These are phyloP conservation scores for Solanum bulbocastanum DNA, from an alignment of 257 asterid species.

Conservation along the genomic window DNA sequence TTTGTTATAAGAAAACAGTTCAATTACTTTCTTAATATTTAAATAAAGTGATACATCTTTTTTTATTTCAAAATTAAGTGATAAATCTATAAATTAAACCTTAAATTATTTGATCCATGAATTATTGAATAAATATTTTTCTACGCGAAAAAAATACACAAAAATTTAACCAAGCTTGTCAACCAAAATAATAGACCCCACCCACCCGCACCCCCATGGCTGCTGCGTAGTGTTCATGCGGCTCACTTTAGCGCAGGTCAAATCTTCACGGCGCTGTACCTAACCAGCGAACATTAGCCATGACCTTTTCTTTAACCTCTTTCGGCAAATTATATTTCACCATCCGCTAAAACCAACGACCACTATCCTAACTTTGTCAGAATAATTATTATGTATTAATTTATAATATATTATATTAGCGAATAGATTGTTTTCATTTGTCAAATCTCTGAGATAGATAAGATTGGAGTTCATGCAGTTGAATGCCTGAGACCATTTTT, in stretches of 20 bases:
- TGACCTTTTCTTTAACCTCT: not conserved
- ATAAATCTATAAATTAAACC: too few relatives aligned
- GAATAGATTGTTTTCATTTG: too few relatives aligned
- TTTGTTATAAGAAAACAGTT: not conserved
- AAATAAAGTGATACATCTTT: not conserved
- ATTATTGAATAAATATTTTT: too few relatives aligned
- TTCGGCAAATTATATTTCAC: not conserved
- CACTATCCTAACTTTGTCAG: conserved; percentile 7
- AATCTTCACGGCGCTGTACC: not conserved
- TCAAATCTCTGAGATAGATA: too few relatives aligned
- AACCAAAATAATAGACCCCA: not conserved
- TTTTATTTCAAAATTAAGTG: not conserved
- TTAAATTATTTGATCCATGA: too few relatives aligned
- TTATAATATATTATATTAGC: too few relatives aligned
- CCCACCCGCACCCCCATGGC: not conserved
- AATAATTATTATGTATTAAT: too few relatives aligned
- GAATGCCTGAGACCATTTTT: too few relatives aligned
- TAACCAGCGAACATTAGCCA: not conserved
- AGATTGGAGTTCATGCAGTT: too few relatives aligned
- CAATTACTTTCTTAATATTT: not conserved
- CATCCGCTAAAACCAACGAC: not conserved
- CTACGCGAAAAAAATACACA: too few relatives aligned
- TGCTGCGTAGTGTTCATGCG: not conserved
- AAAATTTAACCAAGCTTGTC: not conserved
- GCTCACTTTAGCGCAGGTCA: not conserved